Conservation (phyloP, 192 early-diverging fungal genomes). For the Rhizophagus prolifer region DNA sequence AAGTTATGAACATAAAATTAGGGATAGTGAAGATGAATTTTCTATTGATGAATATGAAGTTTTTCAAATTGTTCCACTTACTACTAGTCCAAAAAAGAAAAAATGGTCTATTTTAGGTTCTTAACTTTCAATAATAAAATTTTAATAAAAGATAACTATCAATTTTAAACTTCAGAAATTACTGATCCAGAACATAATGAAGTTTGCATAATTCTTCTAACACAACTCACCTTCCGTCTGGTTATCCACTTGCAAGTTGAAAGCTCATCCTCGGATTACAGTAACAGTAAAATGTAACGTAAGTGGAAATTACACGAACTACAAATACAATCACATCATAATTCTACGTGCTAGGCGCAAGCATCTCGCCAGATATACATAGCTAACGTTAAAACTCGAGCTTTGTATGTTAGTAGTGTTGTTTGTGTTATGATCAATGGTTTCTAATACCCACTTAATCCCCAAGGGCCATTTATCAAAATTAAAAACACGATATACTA, state of each 20-base stretch:
- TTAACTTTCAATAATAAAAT: no score
- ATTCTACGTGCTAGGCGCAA: background rate
- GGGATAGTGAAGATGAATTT: background rate
- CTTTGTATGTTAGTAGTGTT: no score
- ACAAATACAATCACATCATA: conserved; percentile 2
- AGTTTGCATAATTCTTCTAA: background rate
- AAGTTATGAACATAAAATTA: background rate
- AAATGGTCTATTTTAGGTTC: background rate
- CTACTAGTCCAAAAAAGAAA: background rate
- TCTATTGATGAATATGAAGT: conserved; percentile 10
- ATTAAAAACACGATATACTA: no score
- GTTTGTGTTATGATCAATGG: no score
- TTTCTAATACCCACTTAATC: no score
- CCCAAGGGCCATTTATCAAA: no score
- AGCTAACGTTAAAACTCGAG: no score
- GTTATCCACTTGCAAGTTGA: background rate
- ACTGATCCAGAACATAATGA: no score
- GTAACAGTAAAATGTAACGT: background rate
- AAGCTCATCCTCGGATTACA: background rate
- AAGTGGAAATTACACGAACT: background rate
- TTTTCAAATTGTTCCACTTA: background rate
- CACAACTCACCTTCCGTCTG: background rate
- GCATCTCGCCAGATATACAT: conserved; percentile 5
- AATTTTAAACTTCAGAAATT: no score
- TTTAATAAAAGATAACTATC: no score